Percentiles rank a stretch among this genome's conserved stretches.
Conservation (phyloP, 257 asterid species). For the Ocimum tenuiflorum region DNA sequence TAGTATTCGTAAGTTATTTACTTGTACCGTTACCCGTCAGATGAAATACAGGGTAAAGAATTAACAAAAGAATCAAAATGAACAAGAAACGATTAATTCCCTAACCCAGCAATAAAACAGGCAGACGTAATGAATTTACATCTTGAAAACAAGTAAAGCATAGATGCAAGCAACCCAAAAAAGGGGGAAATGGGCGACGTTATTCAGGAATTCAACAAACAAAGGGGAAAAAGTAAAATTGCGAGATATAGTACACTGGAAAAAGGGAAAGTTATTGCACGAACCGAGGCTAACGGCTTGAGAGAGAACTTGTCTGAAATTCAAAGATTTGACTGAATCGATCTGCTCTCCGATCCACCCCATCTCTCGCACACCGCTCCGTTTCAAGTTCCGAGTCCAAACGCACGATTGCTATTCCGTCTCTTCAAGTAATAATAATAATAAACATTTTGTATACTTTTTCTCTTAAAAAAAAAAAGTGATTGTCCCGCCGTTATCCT, state of each 20-base stretch:
- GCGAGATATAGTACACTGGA: too few relatives aligned
- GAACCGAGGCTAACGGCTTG: constrained; percentile 82
- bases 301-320: constrained; percentile 72
- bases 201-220: background rate
- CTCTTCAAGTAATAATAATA: too few relatives aligned
- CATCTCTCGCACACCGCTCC: constrained; percentile 26
- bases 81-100: background rate
- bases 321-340: constrained; percentile 78
- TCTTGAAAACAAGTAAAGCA: background rate
- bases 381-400: constrained; percentile 10
- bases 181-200: background rate
- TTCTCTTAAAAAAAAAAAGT: too few relatives aligned
- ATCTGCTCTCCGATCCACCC: constrained; percentile 97
- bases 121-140: background rate
- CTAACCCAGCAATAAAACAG: background rate
- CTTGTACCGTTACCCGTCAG: too few relatives aligned
- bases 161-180: background rate
- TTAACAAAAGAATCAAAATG: background rate
- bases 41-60: background rate
- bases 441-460: too few relatives aligned
- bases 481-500: too few relatives aligned
- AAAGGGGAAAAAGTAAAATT: background rate
- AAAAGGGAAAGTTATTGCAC: background rate
- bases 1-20: too few relatives aligned
- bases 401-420: too few relatives aligned